Evolutionary conservation across 2,329 filamentous ascomycete species (phyloP).

Genomic region (Fusarium armeniacum): DNA sequence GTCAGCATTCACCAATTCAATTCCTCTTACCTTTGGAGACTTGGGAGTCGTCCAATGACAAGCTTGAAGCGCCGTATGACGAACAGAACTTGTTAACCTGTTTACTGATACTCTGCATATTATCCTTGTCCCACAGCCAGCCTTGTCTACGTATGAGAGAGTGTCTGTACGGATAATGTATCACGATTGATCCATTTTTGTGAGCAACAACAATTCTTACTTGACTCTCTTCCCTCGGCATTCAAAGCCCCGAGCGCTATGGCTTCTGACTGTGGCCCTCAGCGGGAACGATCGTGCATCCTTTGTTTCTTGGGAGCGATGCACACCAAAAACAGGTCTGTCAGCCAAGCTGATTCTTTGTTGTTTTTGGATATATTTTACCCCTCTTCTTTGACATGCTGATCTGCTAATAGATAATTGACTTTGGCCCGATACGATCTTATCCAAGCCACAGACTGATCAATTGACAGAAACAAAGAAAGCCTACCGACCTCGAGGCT

Average conservation of each 20-base stretch:
- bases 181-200: slow-evolving; percentile 19
- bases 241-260: slow-evolving; percentile 29
- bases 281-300: slow-evolving; percentile 22
- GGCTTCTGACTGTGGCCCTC: slow-evolving; percentile 13
- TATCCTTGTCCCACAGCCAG: slow-evolving; percentile 34
- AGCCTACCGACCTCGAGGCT: slow-evolving; percentile 25
- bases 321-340: slow-evolving; percentile 11
- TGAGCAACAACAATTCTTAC: background rate
- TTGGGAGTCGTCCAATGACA: slow-evolving; percentile 27
- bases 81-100: slow-evolving; percentile 23
- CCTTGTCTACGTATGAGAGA: slow-evolving; percentile 4
- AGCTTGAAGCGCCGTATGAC: slow-evolving; percentile 23
- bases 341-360: slow-evolving; percentile 20
- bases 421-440: slow-evolving; percentile 27
- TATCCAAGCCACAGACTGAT: slow-evolving; percentile 29
- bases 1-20: slow-evolving; percentile 16
- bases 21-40: slow-evolving; percentile 29
- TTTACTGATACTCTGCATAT: slow-evolving; percentile 37
- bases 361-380: slow-evolving; percentile 7
- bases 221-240: slow-evolving; percentile 19
- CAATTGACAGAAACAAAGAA: slow-evolving; percentile 24
- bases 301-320: slow-evolving; percentile 25
- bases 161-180: slow-evolving; percentile 2
- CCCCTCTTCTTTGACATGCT: slow-evolving; percentile 23
- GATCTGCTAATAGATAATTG: slow-evolving; percentile 31